Conservation (phyloP, 2,329 filamentous ascomycete genomes). For the Penicillium psychrosexuale region DNA sequence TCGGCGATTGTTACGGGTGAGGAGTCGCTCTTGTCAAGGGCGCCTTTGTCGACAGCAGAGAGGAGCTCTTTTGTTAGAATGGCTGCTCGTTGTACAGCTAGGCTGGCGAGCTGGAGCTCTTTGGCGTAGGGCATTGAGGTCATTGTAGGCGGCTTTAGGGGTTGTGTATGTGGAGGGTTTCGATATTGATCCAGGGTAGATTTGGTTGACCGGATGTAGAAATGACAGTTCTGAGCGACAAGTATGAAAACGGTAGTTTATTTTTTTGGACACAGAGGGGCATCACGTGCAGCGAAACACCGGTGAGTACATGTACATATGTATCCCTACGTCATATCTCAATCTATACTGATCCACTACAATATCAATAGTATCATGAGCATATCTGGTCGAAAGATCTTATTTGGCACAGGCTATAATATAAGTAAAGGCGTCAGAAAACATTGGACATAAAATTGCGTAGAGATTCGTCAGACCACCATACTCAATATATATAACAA, state of each 20-base stretch:
- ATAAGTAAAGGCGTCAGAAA: neutral
- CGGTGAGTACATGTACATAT: neutral
- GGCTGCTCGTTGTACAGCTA: constrained; percentile 55
- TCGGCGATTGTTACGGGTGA: constrained; percentile 63
- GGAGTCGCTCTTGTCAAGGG: constrained; percentile 56
- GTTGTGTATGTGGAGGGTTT: neutral
- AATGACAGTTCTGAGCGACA: neutral
- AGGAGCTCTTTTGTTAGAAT: constrained; percentile 57
- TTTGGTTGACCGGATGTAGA: neutral
- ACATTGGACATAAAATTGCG: neutral
- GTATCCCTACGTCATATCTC: constrained; percentile 6
- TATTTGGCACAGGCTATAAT: neutral
- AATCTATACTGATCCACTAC: neutral
- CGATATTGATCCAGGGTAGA: neutral
- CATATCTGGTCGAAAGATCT: neutral
- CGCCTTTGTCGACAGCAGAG: constrained; percentile 48
- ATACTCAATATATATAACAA: neutral
- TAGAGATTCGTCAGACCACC: neutral
- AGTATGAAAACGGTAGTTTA: neutral
- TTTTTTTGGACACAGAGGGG: constrained; percentile 3
- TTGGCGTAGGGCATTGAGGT: constrained; percentile 29
- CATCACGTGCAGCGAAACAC: constrained; percentile 6
- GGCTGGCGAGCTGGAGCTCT: constrained; percentile 37
- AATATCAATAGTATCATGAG: too few species aligned
- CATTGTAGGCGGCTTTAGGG: constrained; percentile 19